phyloP scores from a whole-genome alignment of 2,329 filamentous ascomycete species.

The Curvularia sp. region DNA sequence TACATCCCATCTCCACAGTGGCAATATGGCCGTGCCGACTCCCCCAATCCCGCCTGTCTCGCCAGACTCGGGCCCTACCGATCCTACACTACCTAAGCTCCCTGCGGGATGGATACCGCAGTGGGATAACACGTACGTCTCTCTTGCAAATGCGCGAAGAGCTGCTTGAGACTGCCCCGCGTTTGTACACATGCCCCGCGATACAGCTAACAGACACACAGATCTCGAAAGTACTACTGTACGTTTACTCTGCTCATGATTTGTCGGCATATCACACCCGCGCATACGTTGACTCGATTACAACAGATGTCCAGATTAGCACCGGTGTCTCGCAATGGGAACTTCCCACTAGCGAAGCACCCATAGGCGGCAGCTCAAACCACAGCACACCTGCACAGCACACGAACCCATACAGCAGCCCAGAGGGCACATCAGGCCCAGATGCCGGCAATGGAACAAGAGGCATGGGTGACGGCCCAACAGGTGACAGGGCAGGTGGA shows the following conservation, averaged over 20 bases:
- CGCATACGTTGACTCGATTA: neutral
- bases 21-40: conserved; percentile 46
- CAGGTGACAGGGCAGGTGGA: conserved; percentile 64
- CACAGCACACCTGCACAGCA: conserved; percentile 51
- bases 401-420: conserved; percentile 69
- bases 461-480: conserved; percentile 58
- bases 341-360: conserved; percentile 70
- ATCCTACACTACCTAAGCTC: conserved; percentile 48
- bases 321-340: conserved; percentile 78
- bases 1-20: conserved; percentile 13
- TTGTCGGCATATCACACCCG: neutral
- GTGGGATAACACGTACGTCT: conserved; percentile 50
- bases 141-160: neutral
- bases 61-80: conserved; percentile 51
- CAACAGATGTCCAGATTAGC: conserved; percentile 68
- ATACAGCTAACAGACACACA: conserved; percentile 36
- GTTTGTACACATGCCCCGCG: conserved; percentile 25
- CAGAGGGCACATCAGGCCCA: conserved; percentile 52
- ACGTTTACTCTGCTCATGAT: conserved; percentile 17
- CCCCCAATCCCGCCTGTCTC: conserved; percentile 48
- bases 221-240: conserved; percentile 53
- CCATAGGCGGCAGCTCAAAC: conserved; percentile 66
- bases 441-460: conserved; percentile 55
- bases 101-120: conserved; percentile 52
- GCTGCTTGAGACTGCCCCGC: conserved; percentile 24